Conservation (phyloP, 1,284 basidiomycete genomes). For the Puccinia triticina region DNA sequence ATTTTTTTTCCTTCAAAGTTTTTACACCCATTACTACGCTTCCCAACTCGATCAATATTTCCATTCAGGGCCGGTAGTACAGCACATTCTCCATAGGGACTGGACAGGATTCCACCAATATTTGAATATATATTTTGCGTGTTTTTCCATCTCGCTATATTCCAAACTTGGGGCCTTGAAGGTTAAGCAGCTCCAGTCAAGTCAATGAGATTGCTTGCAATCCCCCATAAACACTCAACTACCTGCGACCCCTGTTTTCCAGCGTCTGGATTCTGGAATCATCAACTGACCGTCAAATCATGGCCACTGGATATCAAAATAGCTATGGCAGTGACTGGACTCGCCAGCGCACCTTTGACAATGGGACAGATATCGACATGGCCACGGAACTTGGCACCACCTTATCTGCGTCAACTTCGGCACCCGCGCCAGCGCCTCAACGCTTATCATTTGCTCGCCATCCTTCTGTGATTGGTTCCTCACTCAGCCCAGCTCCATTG, state of each 20-base stretch:
- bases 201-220: background rate
- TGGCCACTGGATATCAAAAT: conserved; percentile 12
- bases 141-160: background rate
- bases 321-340: conserved; percentile 50
- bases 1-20: background rate
- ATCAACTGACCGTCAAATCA: background rate
- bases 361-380: conserved; percentile 15
- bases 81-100: background rate
- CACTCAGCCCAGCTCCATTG: conserved; percentile 16
- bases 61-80: background rate
- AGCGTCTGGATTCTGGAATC: background rate
- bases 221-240: no score
- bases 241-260: background rate
- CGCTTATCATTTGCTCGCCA: conserved; percentile 50
- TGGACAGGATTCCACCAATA: conserved; percentile 7
- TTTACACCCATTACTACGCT: background rate
- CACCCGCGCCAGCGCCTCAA: conserved; percentile 17
- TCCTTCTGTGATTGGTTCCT: conserved; percentile 41
- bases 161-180: background rate
- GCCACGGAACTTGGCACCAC: conserved; percentile 20
- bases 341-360: conserved; percentile 15
- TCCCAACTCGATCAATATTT: background rate
- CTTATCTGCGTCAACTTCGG: conserved; percentile 9
- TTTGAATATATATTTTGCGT: background rate
- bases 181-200: background rate